Percentiles rank a stretch among this genome's conserved stretches.
These are phyloP conservation scores for Tillandsia fasciculata DNA, from an alignment of 176 grass and related monocot species.

Conservation along the genomic window DNA sequence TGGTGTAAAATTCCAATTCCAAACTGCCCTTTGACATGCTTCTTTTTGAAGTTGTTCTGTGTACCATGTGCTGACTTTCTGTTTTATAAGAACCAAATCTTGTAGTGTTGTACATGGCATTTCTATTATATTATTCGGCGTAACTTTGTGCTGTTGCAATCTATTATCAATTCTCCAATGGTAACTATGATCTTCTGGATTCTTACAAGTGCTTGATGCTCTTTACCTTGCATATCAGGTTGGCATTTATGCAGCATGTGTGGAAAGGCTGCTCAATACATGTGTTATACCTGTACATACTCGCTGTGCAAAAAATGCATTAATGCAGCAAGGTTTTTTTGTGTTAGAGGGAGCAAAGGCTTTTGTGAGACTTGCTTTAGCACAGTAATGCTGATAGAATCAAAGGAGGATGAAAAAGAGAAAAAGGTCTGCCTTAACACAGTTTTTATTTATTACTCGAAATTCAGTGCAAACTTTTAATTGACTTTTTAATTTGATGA, in stretches of 20 bases:
- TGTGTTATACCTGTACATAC: constrained; percentile 98
- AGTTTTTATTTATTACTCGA: constrained; percentile 10
- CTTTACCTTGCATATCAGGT: constrained; percentile 36
- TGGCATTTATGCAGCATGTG: constrained; percentile 99
- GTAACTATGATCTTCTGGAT: not conserved
- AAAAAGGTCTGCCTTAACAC: constrained; percentile 43
- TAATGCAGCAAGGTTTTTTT: constrained; percentile 61
- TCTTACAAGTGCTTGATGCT: not conserved
- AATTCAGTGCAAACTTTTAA: not conserved
- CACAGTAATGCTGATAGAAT: constrained; percentile 85
- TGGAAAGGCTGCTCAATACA: constrained; percentile 63
- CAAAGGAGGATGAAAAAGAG: constrained; percentile 33
- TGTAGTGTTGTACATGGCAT: not conserved
- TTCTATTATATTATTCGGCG: not conserved
- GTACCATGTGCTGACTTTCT: too few relatives aligned
- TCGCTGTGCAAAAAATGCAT: constrained; percentile 82
- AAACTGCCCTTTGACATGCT: too few relatives aligned
- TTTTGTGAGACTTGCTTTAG: constrained; percentile 94
- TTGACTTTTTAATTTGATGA: not conserved
- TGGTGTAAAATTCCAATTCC: too few relatives aligned
- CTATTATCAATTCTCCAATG: not conserved
- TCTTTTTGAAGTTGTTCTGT: too few relatives aligned
- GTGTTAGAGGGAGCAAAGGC: constrained; percentile 79
- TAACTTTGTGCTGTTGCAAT: not conserved
- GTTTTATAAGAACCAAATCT: too few relatives aligned